Evolutionary conservation across 2,329 filamentous ascomycete genomes (phyloP).

Genomic region (Penicillium sp.): DNA sequence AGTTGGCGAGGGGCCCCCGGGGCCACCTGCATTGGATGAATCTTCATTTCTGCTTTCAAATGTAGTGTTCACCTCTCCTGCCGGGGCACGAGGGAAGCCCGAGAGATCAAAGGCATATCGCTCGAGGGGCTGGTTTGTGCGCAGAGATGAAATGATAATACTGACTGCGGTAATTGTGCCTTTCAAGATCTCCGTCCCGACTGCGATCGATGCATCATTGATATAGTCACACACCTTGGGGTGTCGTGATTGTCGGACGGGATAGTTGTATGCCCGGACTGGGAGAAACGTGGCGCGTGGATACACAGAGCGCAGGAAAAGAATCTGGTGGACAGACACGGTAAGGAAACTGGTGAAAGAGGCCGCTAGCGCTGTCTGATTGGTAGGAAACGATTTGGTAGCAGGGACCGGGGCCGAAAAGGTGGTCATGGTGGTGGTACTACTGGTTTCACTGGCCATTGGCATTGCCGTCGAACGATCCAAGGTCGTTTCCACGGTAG

Average conservation of each 20-base stretch:
- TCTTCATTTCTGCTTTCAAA: constrained; percentile 48
- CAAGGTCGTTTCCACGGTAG: constrained; percentile 36
- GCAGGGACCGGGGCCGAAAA: constrained; percentile 43
- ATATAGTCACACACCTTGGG: constrained; percentile 85
- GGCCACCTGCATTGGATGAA: constrained; percentile 32
- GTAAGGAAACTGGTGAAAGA: constrained; percentile 79
- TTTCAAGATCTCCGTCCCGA: constrained; percentile 68
- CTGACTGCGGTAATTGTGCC: constrained; percentile 57
- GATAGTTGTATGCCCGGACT: constrained; percentile 77
- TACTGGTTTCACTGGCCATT: constrained; percentile 46
- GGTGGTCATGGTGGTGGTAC: constrained; percentile 42
- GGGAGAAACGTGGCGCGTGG: constrained; percentile 75
- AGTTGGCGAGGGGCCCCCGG: constrained; percentile 31
- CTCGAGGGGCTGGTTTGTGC: constrained; percentile 57
- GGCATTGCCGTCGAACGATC: constrained; percentile 41
- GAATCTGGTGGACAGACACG: constrained; percentile 79
- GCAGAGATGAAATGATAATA: constrained; percentile 57
- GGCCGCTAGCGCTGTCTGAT: constrained; percentile 61
- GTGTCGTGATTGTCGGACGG: constrained; percentile 83
- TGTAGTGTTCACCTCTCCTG: constrained; percentile 52
- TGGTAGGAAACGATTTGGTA: constrained; percentile 48
- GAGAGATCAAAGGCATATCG: constrained; percentile 63
- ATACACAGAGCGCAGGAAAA: constrained; percentile 81
- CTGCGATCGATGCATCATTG: constrained; percentile 73
- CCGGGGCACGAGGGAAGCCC: constrained; percentile 54